Base-by-base conservation (phyloP, 1,284 basidiomycete species). In the Apiotrichum laibachii region DNA sequence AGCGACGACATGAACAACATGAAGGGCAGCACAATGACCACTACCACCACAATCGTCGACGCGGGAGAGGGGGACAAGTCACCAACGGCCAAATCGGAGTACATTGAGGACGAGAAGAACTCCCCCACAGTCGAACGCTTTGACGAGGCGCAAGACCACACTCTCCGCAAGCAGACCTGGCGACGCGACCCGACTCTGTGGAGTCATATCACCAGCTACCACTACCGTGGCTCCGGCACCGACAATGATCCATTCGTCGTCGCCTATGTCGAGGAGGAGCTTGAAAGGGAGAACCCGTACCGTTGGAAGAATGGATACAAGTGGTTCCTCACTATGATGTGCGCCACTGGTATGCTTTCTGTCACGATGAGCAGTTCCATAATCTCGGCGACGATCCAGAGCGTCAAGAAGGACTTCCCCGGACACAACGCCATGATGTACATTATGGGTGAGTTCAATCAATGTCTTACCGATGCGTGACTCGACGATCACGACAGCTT, bases 241-340 rank as follows among this genome's bases (percentile, higher is more conserved):
- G 63, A 72, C 9, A 67, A 70, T 2, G 69, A 75, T 7, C 79
- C 79, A 0, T 80, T 67, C 60, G 64, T 79, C 19, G 72, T 80
- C n/a, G 62, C 65, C 40, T 75, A 66, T 66, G 53, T 57, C 9
- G 73, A 75, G 51, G 56, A 10, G 37, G 37, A 50, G 1, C 71
- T 18, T 3, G 40, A 42, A 8, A 42, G 2, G 19, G 43, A 75
- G 57, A 63, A 73, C 56, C 72, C 73, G 11, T 58, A 67, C 50
- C 58, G 55, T 16, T 75, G 65, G 63, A 21, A 33, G 2, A 31
- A 22, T 6, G 48, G 18, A 4, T 71, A 70, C 65, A 72, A 73
- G 53, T 75, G 72, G 71, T 31, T 37, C n/a, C 57, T 67, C 2
- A 71, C 67, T 22, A 43, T 65, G 22, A 52, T 61, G 19, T 50